Evolutionary conservation across 495 filamentous ascomycete species (phyloP).

Genomic region (Amorphotheca resinae): DNA sequence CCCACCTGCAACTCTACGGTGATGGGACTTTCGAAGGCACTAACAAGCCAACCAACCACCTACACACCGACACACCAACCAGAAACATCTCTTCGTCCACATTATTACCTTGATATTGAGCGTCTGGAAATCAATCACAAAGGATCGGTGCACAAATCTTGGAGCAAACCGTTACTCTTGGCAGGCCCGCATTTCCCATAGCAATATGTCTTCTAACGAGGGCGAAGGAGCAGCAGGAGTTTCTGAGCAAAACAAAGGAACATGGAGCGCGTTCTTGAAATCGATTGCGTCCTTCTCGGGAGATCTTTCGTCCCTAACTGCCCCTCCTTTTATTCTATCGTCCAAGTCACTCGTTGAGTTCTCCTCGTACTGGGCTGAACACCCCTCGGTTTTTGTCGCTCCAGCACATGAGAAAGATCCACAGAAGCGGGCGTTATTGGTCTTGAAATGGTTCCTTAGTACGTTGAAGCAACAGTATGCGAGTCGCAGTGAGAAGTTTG

Average conservation of each 20-base stretch:
- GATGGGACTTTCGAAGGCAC: too few species aligned
- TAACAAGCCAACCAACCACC: too few species aligned
- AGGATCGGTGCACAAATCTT: too few species aligned
- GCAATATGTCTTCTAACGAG: constrained; percentile 15
- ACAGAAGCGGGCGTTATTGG: constrained; percentile 72
- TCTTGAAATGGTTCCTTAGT: constrained; percentile 95
- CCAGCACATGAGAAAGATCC: constrained; percentile 77
- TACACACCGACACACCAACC: too few species aligned
- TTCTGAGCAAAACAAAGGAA: constrained; percentile 18
- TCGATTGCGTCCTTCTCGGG: constrained; percentile 96
- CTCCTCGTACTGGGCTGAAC: constrained; percentile 95
- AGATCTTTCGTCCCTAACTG: constrained; percentile 86
- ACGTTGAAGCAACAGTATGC: constrained; percentile 91
- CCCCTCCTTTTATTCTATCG: constrained; percentile 92
- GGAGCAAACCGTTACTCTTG: neutral
- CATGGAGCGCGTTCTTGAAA: constrained; percentile 23
- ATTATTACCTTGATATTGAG: too few species aligned
- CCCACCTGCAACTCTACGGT: too few species aligned
- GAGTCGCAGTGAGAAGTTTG: constrained; percentile 66
- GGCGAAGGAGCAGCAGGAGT: constrained; percentile 19
- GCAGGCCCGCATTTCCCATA: neutral
- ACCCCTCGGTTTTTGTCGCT: constrained; percentile 78
- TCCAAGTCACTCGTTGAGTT: constrained; percentile 88
- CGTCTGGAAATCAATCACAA: too few species aligned
- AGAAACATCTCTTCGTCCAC: too few species aligned